phyloP scores from a whole-genome alignment of 495 filamentous ascomycete genomes.

The Penicillium crystallinum region DNA sequence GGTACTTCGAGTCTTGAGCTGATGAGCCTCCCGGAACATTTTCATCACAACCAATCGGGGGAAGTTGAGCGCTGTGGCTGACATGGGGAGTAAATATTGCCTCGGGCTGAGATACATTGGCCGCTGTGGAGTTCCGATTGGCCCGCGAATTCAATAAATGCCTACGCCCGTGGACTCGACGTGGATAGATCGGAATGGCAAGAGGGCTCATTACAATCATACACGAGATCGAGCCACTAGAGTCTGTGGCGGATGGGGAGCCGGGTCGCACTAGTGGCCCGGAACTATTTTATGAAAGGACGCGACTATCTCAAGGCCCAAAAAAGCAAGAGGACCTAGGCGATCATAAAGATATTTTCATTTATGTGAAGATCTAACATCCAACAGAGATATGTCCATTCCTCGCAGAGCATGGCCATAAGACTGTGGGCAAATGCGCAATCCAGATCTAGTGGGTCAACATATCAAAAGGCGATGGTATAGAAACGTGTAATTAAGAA shows the following conservation, averaged over 20 bases:
- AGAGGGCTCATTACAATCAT: neutral
- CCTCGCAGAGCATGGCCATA: slow-evolving; percentile 2
- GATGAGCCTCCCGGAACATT: neutral
- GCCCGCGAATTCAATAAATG: neutral
- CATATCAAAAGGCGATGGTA: slow-evolving; percentile 20
- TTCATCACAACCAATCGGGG: neutral
- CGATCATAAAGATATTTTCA: neutral
- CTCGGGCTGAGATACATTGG: neutral
- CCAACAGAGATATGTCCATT: slow-evolving; percentile 6
- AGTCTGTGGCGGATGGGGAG: neutral
- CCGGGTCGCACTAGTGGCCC: no score
- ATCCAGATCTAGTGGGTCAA: slow-evolving; percentile 13
- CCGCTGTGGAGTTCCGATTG: neutral
- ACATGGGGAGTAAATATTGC: neutral
- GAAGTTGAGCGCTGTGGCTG: neutral
- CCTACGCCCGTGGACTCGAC: neutral
- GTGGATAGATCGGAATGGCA: neutral
- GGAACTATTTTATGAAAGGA: no score
- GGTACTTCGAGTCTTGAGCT: no score
- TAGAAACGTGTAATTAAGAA: slow-evolving; percentile 19
- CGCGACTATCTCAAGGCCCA: no score
- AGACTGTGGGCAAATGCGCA: slow-evolving; percentile 2
- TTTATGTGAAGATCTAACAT: slow-evolving; percentile 1
- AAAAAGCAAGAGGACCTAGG: no score
- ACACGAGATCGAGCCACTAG: neutral